A percentile compares a stretch with the other conserved stretches of the same genome.
phyloP scores from a whole-genome alignment of 208 protist genomes.

The Leishmania tarentolae region DNA sequence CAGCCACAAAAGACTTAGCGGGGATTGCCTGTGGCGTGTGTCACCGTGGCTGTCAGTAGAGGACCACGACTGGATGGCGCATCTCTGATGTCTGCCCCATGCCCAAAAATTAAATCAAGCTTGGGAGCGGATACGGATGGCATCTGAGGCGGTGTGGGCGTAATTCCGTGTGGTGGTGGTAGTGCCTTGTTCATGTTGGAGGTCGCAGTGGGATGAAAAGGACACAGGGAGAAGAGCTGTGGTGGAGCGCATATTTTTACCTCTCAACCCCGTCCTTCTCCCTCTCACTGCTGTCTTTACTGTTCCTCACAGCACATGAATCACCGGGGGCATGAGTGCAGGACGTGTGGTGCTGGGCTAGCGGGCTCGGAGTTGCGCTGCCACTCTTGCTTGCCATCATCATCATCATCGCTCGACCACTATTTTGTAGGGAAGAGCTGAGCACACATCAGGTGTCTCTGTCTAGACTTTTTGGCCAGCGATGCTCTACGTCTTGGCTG shows the following conservation, averaged over 20 bases:
- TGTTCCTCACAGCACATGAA: not conserved
- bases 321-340: not conserved
- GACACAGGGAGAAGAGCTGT: not conserved
- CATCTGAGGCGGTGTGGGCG: not conserved
- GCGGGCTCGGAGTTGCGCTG: not conserved
- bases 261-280: not conserved
- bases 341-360: not conserved
- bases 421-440: not conserved
- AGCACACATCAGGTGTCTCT: not conserved
- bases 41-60: not conserved
- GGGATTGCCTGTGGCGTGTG: not conserved
- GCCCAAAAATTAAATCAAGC: not conserved
- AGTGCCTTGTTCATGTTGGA: not conserved
- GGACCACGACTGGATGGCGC: not conserved
- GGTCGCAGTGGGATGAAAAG: not conserved
- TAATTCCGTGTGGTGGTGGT: not conserved
- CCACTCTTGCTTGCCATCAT: not conserved
- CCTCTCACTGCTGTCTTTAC: not conserved
- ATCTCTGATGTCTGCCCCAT: not conserved
- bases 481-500: not conserved
- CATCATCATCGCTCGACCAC: not conserved
- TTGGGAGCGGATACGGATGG: not conserved
- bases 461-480: not conserved
- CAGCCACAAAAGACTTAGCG: not conserved
- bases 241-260: not conserved